phyloP scores from a whole-genome alignment of 108 stramenopile genomes.

The Thalassiosira profunda region DNA sequence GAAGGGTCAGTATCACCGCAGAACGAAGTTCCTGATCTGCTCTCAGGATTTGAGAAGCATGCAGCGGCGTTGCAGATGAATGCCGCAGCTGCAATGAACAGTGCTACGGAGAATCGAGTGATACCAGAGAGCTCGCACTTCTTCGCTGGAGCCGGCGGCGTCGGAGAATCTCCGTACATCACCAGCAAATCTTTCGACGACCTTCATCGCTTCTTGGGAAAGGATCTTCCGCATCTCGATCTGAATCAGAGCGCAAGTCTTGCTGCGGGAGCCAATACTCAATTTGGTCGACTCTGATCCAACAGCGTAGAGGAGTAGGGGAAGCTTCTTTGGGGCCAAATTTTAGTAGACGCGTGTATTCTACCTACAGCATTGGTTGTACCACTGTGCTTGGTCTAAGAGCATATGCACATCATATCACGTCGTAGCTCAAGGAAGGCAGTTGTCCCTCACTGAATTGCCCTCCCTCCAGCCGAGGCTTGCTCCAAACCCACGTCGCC shows the following conservation, averaged over 20 bases:
- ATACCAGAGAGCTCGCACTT: conserved; percentile 30
- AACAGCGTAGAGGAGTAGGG: no score
- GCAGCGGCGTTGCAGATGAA: conserved; percentile 13
- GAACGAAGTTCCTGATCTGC: conserved; percentile 31
- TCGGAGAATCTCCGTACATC: conserved; percentile 43
- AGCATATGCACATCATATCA: no score
- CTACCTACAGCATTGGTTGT: no score
- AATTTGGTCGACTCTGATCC: no score
- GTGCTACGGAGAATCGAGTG: conserved; percentile 11
- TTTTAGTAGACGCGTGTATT: no score
- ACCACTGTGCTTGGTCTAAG: no score
- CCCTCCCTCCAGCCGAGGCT: conserved; percentile 4
- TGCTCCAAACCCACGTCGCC: conserved; percentile 57
- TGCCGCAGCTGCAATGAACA: background rate
- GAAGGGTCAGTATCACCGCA: conserved; percentile 3
- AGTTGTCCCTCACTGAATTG: conserved; percentile 1
- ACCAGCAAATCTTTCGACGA: conserved; percentile 49
- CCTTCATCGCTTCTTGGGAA: conserved; percentile 30
- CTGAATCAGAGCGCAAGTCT: conserved; percentile 21
- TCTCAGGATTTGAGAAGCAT: conserved; percentile 45
- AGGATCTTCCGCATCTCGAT: conserved; percentile 24
- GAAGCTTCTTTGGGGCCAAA: no score
- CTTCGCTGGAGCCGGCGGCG: conserved; percentile 16
- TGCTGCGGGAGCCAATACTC: no score
- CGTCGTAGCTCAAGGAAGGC: background rate